phyloP scores from a whole-genome alignment of 2,329 filamentous ascomycete species.

The Penicillium thymicola region DNA sequence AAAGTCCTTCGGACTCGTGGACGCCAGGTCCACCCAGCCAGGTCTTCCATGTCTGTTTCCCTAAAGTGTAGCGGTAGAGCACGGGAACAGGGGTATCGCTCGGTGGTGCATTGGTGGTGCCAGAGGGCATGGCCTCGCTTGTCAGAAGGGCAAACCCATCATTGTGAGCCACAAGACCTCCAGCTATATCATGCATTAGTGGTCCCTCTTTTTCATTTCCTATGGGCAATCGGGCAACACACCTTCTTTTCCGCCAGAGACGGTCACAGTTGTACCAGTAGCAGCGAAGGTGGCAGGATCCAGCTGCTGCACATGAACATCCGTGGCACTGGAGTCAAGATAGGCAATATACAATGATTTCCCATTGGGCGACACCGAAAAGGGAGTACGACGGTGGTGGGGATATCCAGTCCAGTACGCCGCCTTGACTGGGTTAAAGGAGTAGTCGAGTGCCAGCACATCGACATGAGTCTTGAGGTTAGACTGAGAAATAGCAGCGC shows the following conservation, averaged over 20 bases:
- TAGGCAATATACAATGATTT: constrained; percentile 60
- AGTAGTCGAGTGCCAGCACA: constrained; percentile 47
- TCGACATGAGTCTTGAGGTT: constrained; percentile 42
- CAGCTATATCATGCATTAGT: constrained; percentile 35
- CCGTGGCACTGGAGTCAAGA: constrained; percentile 54
- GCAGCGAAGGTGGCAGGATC: constrained; percentile 54
- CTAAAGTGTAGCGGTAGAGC: constrained; percentile 58
- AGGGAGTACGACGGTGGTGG: constrained; percentile 61
- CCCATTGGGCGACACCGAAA: constrained; percentile 60
- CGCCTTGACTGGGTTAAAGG: constrained; percentile 57
- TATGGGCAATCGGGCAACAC: background rate
- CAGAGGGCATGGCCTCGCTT: constrained; percentile 54
- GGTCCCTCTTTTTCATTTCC: background rate
- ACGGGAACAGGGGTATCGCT: constrained; percentile 52
- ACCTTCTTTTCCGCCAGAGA: constrained; percentile 56
- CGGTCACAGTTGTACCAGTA: constrained; percentile 51
- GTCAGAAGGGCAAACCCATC: constrained; percentile 63
- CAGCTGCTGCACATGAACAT: constrained; percentile 57
- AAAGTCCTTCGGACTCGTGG: constrained; percentile 45
- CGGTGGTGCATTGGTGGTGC: constrained; percentile 48
- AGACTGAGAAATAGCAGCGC: constrained; percentile 20
- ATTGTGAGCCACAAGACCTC: constrained; percentile 59
- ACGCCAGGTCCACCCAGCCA: constrained; percentile 58
- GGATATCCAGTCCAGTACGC: constrained; percentile 61
- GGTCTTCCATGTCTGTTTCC: constrained; percentile 57